Evolutionary conservation across 2,329 filamentous ascomycete species (phyloP), one percentile per base, ranked within the genome.

Genomic region (Xylariaceae sp.): DNA sequence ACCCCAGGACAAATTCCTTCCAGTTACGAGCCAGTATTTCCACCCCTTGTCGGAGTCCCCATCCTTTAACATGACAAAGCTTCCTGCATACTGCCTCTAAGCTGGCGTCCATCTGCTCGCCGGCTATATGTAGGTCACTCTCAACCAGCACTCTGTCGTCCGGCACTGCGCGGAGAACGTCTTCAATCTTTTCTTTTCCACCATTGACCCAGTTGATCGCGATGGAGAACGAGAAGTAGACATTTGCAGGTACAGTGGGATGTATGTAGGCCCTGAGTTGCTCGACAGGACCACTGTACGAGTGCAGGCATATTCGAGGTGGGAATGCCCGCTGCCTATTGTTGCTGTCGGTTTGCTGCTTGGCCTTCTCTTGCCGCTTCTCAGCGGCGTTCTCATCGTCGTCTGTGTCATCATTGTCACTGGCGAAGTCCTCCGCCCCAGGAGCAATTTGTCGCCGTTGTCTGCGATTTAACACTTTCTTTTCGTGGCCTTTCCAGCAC

Each of bases 261-360:
- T 84, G 73, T 33, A 88, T 65, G 55, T 95, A 97, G 59, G 88
- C 88, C 48, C 76, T 81, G 26, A 96, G 65, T 21, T 82, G 74
- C 40, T 92, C 81, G 9, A 78, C 70, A 5, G 83, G 75, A 0
- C 88, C 90, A 33, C 85, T 94, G 62, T 88, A 98, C 0, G 89
- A 96, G 62, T 98, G 92, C 43, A 98, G 76, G 57, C 92, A 98
- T 57, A 97, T 83, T 7, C 89, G 71, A 1, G 89, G 88, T 3
- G 92, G 89, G 51, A 83, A 97, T 0, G 85, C 82, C 43, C 73
- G 79, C 1, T 68, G 51, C 14, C 48, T 52, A 30, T 40, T n/a
- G 21, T 19, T n/a, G 26, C 9, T 2, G 23, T 29, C 3, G 11
- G 12, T 14, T 33, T 34, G 12, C 13, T 41, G 9, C 15, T 23